phyloP scores from a whole-genome alignment of 2,329 filamentous ascomycete species.

The Cytospora paraplurivora region DNA sequence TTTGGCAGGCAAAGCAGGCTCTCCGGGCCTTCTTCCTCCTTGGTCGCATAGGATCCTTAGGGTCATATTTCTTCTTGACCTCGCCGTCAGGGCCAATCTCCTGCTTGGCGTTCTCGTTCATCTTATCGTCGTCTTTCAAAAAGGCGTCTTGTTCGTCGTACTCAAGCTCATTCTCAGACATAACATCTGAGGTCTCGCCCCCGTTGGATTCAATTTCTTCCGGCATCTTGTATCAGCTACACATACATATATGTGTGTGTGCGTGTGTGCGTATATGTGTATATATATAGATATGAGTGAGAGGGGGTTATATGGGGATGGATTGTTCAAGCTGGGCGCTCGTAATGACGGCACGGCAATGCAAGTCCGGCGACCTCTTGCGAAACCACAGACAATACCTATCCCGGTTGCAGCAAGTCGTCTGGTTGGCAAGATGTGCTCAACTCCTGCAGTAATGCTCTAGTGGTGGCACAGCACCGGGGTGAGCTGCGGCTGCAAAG shows the following conservation, averaged over 20 bases:
- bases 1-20: slow-evolving; percentile 95
- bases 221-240: slow-evolving; percentile 58
- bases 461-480: slow-evolving; percentile 34
- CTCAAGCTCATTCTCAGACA: slow-evolving; percentile 63
- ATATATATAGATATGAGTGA: no score
- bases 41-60: slow-evolving; percentile 88
- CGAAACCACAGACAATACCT: slow-evolving; percentile 29
- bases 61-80: slow-evolving; percentile 70
- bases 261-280: background rate
- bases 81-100: slow-evolving; percentile 51
- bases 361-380: slow-evolving; percentile 34
- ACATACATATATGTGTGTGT: slow-evolving; percentile 42
- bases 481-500: slow-evolving; percentile 35
- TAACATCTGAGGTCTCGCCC: slow-evolving; percentile 58
- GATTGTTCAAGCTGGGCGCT: slow-evolving; percentile 27
- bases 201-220: slow-evolving; percentile 56
- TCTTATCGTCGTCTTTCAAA: slow-evolving; percentile 54
- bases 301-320: slow-evolving; percentile 5
- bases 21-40: slow-evolving; percentile 93
- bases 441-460: slow-evolving; percentile 36
- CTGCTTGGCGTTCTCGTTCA: slow-evolving; percentile 51
- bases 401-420: slow-evolving; percentile 25
- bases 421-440: slow-evolving; percentile 24
- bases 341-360: slow-evolving; percentile 38
- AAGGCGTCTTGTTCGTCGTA: slow-evolving; percentile 50